Percentiles rank a stretch among this genome's conserved stretches.
Evolutionary conservation across 805 yeast species (phyloP).

Genomic region (Yamadazyma insecticola): DNA sequence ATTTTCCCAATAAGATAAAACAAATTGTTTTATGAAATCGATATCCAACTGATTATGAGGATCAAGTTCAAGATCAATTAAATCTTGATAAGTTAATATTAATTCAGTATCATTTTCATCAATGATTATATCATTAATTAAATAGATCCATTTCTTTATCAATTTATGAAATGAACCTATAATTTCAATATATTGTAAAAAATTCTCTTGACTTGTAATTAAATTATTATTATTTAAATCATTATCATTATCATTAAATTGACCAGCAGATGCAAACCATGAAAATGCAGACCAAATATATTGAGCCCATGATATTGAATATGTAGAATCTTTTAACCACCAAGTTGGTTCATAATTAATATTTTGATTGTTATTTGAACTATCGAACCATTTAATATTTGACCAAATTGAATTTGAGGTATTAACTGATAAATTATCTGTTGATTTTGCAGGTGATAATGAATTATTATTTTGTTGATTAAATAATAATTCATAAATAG

Average conservation of each 20-base stretch:
- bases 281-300: conserved; percentile 64
- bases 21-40: conserved; percentile 32
- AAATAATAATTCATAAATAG: conserved; percentile 22
- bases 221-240: too few relatives aligned
- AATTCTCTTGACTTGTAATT: conserved; percentile 4
- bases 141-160: conserved; percentile 32
- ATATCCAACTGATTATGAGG: conserved; percentile 36
- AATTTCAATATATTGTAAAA: conserved; percentile 18
- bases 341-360: conserved; percentile 28
- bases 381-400: background rate
- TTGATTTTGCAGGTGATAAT: conserved; percentile 5
- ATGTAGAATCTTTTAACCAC: conserved; percentile 42
- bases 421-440: conserved; percentile 15
- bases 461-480: conserved; percentile 1
- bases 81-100: conserved; percentile 37
- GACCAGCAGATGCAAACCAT: conserved; percentile 91
- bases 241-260: conserved; percentile 19
- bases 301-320: conserved; percentile 52
- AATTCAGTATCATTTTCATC: conserved; percentile 21
- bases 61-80: conserved; percentile 39
- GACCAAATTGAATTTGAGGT: conserved; percentile 16
- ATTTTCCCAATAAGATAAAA: conserved; percentile 21
- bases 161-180: conserved; percentile 38
- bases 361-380: conserved; percentile 1
- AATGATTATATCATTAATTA: conserved; percentile 29